Conservation (phyloP, 2,329 filamentous ascomycete species). For the Botrytis elliptica region DNA sequence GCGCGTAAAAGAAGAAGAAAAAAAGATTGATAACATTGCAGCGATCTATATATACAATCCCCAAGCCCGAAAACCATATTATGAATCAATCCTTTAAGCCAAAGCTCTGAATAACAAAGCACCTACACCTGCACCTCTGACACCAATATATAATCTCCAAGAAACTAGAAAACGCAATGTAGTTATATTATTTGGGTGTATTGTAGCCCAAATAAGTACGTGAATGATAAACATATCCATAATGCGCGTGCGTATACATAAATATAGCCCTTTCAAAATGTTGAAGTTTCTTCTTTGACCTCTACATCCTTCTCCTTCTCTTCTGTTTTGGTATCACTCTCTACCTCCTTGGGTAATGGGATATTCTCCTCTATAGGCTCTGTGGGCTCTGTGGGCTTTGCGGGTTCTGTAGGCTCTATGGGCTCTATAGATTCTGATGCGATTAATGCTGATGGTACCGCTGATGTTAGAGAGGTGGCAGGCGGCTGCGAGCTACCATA, state of each 20-base stretch:
- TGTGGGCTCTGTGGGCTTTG: background rate
- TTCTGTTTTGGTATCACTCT: background rate
- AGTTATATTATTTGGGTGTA: background rate
- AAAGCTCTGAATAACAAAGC: background rate
- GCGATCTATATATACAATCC: background rate
- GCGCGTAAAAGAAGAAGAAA: background rate
- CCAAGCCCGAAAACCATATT: background rate
- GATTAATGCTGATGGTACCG: too few relatives aligned
- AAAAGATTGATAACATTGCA: background rate
- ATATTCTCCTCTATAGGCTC: background rate
- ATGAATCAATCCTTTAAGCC: background rate
- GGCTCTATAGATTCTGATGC: background rate
- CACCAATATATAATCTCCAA: background rate
- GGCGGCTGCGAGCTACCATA: constrained; percentile 8
- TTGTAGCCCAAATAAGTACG: background rate
- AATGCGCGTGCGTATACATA: background rate
- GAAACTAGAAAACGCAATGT: background rate
- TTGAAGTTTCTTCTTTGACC: background rate
- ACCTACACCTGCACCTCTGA: background rate
- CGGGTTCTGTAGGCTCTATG: background rate
- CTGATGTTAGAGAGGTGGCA: background rate
- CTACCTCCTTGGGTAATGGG: background rate
- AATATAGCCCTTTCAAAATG: background rate
- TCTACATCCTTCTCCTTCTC: constrained; percentile 5
- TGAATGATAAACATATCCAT: background rate